Evolutionary conservation across 2,329 filamentous ascomycete genomes (phyloP), one percentile per base, ranked within the genome.

Genomic region (Aspergillus sojae): DNA sequence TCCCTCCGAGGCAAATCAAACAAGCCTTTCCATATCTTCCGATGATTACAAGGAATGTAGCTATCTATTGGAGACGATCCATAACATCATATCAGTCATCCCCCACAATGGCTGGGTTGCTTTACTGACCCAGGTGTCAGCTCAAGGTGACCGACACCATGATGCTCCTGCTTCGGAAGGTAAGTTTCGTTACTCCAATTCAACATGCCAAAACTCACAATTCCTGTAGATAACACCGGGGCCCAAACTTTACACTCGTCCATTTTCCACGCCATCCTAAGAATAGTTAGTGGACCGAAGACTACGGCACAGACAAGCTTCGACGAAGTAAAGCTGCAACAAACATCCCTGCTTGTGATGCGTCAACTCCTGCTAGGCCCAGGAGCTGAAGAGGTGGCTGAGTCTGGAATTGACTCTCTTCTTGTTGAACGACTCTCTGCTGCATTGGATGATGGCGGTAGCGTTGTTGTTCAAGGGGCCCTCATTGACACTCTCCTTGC

Each of bases 401-500:
- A 78, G 26, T 75, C 77, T 54, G 87, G 91, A 60, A 81, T 96
- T 11, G 92, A 96, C 71, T 81, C 87, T 23, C 77, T 86, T 41
- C 82, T 97, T 32, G 89, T 95, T 63, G 87, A 89, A 36, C 86
- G 88, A 66, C 83, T 96, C 6, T 81, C 82, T 32, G 83, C 85
- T 70, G 85, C 89, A 19, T 80, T 93, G 23, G 77, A 83, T 43
- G 83, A 85, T 6, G 79, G 70, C 2, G 68, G 86, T 1, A 91
- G 92, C 68, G 85, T 89, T 34, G 89, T 89, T 58, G 85, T 94
- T 1, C 93, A 96, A 71, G 88, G 91, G 16, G 83, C 93, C 0
- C 79, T 97, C 11, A 85, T 97, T 28, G 91, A 94, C 71, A 88
- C 92, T n/a, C 85, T 94, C 3, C 87, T 91, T 70, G 88, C 89